Evolutionary conservation across 306 rosid genomes (phyloP), one percentile per base, ranked within the genome.

Genomic region (Dalbergia cultrata): DNA sequence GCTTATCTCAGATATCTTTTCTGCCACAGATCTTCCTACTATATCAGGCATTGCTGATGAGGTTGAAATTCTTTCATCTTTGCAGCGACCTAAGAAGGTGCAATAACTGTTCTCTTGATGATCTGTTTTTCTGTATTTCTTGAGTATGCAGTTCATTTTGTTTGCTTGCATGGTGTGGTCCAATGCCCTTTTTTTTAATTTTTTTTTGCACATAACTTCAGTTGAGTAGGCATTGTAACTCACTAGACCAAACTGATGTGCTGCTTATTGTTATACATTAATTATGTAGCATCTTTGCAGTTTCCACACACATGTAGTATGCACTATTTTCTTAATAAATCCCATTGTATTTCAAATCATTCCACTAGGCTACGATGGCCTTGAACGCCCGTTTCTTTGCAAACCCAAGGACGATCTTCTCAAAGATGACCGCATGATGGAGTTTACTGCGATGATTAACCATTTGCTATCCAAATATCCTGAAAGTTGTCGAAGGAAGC

Each of bases 361-460:
- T 86, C 87, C 93, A 54, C 57, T 90, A n/a, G 99, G 99, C 50
- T 93, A 97, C 83, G 99, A 95, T 50, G 99, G 99, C 61, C 91
- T 84, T 82, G 96, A 90, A 85, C 93, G 73, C 53, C 94, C 97
- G 5, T 93, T 95, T 84, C 94, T 95, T 45, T 95, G 97, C 90
- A 91, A 95, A 88, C 99, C 99, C 34, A 95, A 95, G 89, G 99
- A 95, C 85, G 99, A 93, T 81, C 99, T 95, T 41, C 92, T 98
- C 83, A 95, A 95, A 79, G 99, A 95, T 87, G 96, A 97, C 53
- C 97, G 99, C 74, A 95, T 95, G 99, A 95, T 95, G 99, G 99
- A 95, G 92, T 95, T 95, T 80, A 95, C 94, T 35, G 99, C 99
- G 80, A 95, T 87, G 92, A 93, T 95, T 81, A 95, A 93, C 80